Conservation (phyloP, 371 early-diverging fungal species). For the Mucor indicus region DNA sequence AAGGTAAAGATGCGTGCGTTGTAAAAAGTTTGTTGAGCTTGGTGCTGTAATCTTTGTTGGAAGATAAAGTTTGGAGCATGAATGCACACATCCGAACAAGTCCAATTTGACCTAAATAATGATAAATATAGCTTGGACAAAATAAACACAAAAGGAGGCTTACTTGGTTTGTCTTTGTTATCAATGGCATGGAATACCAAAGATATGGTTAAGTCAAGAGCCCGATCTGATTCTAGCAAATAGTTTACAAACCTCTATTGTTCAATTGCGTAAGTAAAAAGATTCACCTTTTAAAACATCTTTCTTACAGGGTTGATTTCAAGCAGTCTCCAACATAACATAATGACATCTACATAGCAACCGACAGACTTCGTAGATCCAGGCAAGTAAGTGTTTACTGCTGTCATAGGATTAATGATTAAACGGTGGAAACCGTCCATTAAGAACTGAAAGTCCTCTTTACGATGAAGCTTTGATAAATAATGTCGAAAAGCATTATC, state of each 20-base stretch:
- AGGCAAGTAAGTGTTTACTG: constrained; percentile 75
- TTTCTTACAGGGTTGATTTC: constrained; percentile 69
- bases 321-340: constrained; percentile 82
- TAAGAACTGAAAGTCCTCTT: constrained; percentile 77
- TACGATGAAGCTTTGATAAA: constrained; percentile 71
- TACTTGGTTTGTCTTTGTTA: constrained; percentile 61
- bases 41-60: constrained; percentile 72
- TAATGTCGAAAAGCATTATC: constrained; percentile 74
- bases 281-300: no score
- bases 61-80: constrained; percentile 80
- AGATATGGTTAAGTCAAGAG: constrained; percentile 60
- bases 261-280: background rate
- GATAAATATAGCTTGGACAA: no score
- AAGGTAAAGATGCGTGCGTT: constrained; percentile 61
- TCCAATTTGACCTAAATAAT: constrained; percentile 63
- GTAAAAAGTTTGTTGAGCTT: constrained; percentile 77
- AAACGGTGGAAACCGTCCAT: constrained; percentile 72
- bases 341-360: constrained; percentile 71
- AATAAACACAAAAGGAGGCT: constrained; percentile 2
- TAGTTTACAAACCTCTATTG: constrained; percentile 65
- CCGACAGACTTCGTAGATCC: constrained; percentile 72
- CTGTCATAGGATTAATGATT: constrained; percentile 76
- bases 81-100: constrained; percentile 79
- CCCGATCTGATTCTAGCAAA: constrained; percentile 68
- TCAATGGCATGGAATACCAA: constrained; percentile 66